A percentile compares a stretch with the other conserved stretches of the same genome.
These are phyloP conservation scores for Yamadazyma taylorii DNA, from an alignment of 1,139 yeast species.

Conservation along the genomic window DNA sequence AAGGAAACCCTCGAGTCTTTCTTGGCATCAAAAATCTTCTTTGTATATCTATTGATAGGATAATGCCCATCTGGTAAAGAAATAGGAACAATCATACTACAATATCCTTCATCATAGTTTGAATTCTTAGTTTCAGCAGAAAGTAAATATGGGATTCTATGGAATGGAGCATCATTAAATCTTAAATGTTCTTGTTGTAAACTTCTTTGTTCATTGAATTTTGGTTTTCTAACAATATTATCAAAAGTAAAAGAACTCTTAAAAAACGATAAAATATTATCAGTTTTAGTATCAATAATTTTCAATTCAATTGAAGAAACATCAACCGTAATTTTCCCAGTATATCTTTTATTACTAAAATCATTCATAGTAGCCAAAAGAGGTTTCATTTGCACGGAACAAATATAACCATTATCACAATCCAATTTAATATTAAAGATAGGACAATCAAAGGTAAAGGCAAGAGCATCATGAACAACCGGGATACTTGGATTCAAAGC, in stretches of 20 bases:
- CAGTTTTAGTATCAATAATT: constrained; percentile 24
- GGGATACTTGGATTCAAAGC: constrained; percentile 59
- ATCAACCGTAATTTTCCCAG: constrained; percentile 50
- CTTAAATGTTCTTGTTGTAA: constrained; percentile 67
- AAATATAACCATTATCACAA: constrained; percentile 12
- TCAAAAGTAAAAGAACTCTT: constrained; percentile 60
- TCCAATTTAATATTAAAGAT: constrained; percentile 26
- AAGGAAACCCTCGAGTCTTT: constrained; percentile 3
- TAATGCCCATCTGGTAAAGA: constrained; percentile 65
- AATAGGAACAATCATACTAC: constrained; percentile 59
- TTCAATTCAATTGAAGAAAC: constrained; percentile 47
- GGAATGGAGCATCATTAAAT: constrained; percentile 79
- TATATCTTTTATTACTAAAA: constrained; percentile 65
- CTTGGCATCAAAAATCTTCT: constrained; percentile 3
- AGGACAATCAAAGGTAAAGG: constrained; percentile 51
- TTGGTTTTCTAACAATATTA: constrained; percentile 56
- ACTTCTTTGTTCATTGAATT: constrained; percentile 45
- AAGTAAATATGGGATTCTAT: constrained; percentile 71
- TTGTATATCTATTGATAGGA: constrained; percentile 46
- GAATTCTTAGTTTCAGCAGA: constrained; percentile 47
- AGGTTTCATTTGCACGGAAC: constrained; percentile 28
- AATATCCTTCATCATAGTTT: constrained; percentile 46
- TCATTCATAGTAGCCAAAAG: constrained; percentile 60
- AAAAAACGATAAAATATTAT: constrained; percentile 30
- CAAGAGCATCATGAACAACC: constrained; percentile 66